phyloP scores from a whole-genome alignment of 2,329 filamentous ascomycete genomes.

The Aspergillus tubingensis region DNA sequence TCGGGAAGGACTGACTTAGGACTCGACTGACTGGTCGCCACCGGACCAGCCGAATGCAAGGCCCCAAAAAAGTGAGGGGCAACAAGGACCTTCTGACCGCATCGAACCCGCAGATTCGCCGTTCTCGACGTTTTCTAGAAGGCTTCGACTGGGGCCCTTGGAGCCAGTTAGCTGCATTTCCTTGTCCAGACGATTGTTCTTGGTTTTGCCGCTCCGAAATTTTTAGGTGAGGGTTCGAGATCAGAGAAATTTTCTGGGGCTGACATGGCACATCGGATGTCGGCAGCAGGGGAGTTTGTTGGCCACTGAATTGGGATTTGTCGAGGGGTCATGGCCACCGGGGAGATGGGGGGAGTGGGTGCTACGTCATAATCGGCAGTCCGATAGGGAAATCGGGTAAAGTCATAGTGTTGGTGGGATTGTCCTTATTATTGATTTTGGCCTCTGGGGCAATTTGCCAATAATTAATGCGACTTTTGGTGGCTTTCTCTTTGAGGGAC shows the following conservation, averaged over 20 bases:
- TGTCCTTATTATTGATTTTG: slow-evolving; percentile 7
- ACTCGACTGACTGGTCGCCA: background rate
- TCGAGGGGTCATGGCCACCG: background rate
- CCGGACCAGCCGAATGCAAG: slow-evolving; percentile 12
- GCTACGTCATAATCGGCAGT: slow-evolving; percentile 16
- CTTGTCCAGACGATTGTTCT: slow-evolving; percentile 7
- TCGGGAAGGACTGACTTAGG: background rate
- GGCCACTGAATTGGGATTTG: background rate
- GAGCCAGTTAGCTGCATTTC: slow-evolving; percentile 18
- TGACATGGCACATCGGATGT: slow-evolving; percentile 1
- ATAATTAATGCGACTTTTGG: slow-evolving; percentile 11
- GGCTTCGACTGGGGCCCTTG: slow-evolving; percentile 23
- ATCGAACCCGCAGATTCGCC: slow-evolving; percentile 17
- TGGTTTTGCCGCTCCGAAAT: background rate
- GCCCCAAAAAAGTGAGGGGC: slow-evolving; percentile 8
- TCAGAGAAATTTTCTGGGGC: slow-evolving; percentile 2
- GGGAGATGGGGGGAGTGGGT: background rate
- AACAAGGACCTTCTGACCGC: slow-evolving; percentile 9
- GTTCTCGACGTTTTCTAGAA: slow-evolving; percentile 43
- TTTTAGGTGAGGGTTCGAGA: background rate
- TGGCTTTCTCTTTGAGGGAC: background rate
- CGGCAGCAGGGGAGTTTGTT: background rate
- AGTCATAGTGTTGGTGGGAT: slow-evolving; percentile 2
- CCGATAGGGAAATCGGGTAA: slow-evolving; percentile 13
- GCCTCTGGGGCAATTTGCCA: slow-evolving; percentile 7